Conservation (phyloP, 768 basidiomycete genomes). For the Cyathus striatus region DNA sequence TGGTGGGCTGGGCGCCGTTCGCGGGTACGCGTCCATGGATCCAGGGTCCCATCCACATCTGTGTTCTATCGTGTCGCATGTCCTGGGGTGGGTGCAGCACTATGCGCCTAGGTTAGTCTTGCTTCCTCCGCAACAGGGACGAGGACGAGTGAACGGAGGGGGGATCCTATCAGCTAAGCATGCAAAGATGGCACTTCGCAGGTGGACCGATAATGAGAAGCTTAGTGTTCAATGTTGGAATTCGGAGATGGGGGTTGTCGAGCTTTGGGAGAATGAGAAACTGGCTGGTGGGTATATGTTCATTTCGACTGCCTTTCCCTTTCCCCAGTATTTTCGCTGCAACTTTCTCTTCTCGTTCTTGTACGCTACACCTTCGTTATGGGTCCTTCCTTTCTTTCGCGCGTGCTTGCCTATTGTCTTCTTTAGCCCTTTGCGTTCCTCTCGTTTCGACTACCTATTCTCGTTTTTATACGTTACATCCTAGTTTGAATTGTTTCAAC, state of each 20-base stretch:
- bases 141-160: too few species aligned
- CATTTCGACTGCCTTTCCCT: too few species aligned
- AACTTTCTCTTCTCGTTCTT: too few species aligned
- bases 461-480: not conserved
- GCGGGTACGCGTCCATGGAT: slow-evolving; percentile 44
- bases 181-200: slow-evolving; percentile 23
- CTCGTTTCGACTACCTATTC: not conserved
- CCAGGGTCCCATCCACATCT: slow-evolving; percentile 22
- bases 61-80: not conserved
- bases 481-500: not conserved
- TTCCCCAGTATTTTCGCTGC: too few species aligned
- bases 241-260: slow-evolving; percentile 61
- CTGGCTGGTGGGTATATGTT: slow-evolving; percentile 25
- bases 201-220: slow-evolving; percentile 58
- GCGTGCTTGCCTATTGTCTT: too few species aligned
- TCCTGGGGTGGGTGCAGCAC: too few species aligned
- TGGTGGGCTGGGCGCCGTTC: slow-evolving; percentile 47
- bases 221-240: slow-evolving; percentile 61
- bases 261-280: slow-evolving; percentile 80
- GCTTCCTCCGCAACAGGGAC: too few species aligned
- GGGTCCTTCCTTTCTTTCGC: too few species aligned
- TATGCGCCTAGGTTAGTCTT: too few species aligned
- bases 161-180: slow-evolving; percentile 2
- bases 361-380: too few species aligned
- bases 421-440: too few species aligned